Base-by-base conservation (phyloP, 2,329 filamentous ascomycete genomes). In the Neofusicoccum kwambonambiense region DNA sequence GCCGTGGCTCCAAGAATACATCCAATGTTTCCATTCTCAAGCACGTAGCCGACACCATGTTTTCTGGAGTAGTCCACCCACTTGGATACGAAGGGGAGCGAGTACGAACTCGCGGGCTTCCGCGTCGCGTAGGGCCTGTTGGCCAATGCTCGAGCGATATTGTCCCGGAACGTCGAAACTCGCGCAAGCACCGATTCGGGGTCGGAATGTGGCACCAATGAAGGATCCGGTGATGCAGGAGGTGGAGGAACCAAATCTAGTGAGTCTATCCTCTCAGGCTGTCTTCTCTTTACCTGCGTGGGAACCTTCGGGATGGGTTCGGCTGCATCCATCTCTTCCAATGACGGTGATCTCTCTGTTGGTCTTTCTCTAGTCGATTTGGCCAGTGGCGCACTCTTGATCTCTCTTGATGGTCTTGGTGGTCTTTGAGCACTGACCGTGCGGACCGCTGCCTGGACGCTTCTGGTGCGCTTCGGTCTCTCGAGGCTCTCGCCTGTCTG, bases 1-100 rank as follows among this genome's bases (percentile, higher is more conserved):
- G 75, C 69, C 17, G 78, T 78, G n/a, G 79, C 81, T 63, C 82
- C 83, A 67, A 82, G 77, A 62, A 85, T 77, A 47, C 90, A 93
- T 15, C 91, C 91, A 19, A 93, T 88, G 67, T 88, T 92, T 35
- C 91, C 91, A 69, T 94, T 90, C 67, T 91, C 91, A 62, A 95
- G 81, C 65, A 94, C 92, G 72, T 94, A 95, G 41, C 91, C 91
- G 15, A 95, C 83, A 12, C 91, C 91, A 74, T 93, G 92, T 74
- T 93, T 93, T 77, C 93, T 92, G 66, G 90, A 92, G 76, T 95
- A 95, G 74, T 95, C 91, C 6, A 95, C 91, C 91, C 91, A 95
- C 73, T 93, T 92, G 11, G 73, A 88, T 78, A 73, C 89, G 84
- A 73, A 89, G 76, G 67, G 87, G 73, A 73, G 84, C 79, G 64